Percentiles rank a stretch among this genome's conserved stretches.
These are phyloP conservation scores for Hanseniaspora jakobsenii DNA, from an alignment of 805 yeast genomes.

Conservation along the genomic window DNA sequence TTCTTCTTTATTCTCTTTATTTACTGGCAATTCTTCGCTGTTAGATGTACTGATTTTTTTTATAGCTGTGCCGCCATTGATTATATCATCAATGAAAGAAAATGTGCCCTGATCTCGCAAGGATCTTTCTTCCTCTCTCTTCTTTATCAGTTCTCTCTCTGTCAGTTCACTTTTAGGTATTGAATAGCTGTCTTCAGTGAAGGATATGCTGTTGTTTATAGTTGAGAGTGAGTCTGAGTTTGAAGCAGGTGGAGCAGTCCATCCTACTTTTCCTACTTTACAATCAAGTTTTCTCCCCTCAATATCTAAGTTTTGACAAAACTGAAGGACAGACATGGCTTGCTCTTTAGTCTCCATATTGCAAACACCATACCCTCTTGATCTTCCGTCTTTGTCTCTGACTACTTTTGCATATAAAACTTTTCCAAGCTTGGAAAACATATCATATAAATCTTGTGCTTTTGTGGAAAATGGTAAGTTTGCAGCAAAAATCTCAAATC, in stretches of 20 bases:
- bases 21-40: neutral
- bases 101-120: slow-evolving; percentile 14
- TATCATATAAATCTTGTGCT: slow-evolving; percentile 78
- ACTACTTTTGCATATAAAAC: slow-evolving; percentile 76
- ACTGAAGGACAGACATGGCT: slow-evolving; percentile 58
- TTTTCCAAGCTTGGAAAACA: slow-evolving; percentile 64
- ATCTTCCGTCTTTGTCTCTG: slow-evolving; percentile 53
- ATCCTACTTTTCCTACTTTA: slow-evolving; percentile 48
- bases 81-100: slow-evolving; percentile 11
- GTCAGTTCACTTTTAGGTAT: slow-evolving; percentile 1
- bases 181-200: neutral
- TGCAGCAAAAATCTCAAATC: slow-evolving; percentile 56
- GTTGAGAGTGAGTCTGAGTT: neutral
- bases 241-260: slow-evolving; percentile 3
- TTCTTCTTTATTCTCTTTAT: slow-evolving; percentile 1
- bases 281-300: slow-evolving; percentile 74
- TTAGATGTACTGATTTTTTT: neutral
- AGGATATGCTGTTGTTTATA: neutral
- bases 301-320: slow-evolving; percentile 54
- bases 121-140: slow-evolving; percentile 15
- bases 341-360: slow-evolving; percentile 52
- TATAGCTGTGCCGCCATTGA: slow-evolving; percentile 2
- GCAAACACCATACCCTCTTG: slow-evolving; percentile 80
- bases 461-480: slow-evolving; percentile 71
- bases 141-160: slow-evolving; percentile 11